Evolutionary conservation across 345 rosid genomes (phyloP).

Genomic region (Eucalyptus cloeziana): DNA sequence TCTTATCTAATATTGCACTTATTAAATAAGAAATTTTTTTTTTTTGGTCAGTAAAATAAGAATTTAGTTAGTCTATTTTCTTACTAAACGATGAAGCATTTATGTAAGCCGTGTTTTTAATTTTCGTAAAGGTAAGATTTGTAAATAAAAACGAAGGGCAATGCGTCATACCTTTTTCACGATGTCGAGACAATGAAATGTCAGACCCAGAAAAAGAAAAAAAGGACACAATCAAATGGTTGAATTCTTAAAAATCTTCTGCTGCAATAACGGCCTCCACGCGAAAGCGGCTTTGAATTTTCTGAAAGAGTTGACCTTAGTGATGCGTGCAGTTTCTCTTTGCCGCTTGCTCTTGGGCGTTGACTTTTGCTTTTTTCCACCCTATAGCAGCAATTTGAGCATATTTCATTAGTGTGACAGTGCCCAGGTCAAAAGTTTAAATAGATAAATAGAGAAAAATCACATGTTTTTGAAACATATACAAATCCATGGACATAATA

Average conservation of each 20-base stretch:
- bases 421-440: rapidly evolving
- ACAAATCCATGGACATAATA: background rate
- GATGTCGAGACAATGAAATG: background rate
- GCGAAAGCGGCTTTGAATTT: background rate
- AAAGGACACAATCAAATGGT: background rate
- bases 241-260: background rate
- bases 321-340: background rate
- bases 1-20: background rate
- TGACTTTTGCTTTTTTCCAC: background rate
- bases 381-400: background rate
- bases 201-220: no score
- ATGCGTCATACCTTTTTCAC: background rate
- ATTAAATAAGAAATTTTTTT: background rate
- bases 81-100: background rate
- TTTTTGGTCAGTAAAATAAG: no score
- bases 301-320: background rate
- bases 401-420: background rate
- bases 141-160: background rate
- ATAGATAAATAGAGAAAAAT: background rate
- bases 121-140: background rate
- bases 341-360: background rate
- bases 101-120: background rate
- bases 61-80: background rate
- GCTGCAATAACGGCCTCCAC: background rate
- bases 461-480: no score